A percentile compares a stretch with the other conserved stretches of the same genome.
Conservation (phyloP, 2,329 filamentous ascomycete species). For the Cordyceps cateniannulata region DNA sequence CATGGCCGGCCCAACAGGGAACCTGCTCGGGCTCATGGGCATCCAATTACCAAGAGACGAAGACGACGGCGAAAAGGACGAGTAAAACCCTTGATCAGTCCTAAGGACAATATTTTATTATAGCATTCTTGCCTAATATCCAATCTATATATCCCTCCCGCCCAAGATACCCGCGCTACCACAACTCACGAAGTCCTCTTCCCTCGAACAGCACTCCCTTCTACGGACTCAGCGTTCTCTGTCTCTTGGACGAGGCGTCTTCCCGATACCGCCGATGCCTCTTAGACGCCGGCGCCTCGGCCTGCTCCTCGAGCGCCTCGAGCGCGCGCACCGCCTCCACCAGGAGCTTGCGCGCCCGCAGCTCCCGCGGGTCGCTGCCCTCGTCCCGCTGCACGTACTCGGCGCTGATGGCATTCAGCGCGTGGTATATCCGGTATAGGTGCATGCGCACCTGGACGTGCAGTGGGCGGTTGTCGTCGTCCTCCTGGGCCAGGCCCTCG, state of each 20-base stretch:
- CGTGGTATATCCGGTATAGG: constrained; percentile 54
- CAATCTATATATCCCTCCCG: neutral
- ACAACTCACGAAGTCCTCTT: neutral
- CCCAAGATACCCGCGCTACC: neutral
- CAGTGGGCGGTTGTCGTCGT: constrained; percentile 15
- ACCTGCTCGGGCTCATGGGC: constrained; percentile 81
- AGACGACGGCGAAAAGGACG: constrained; percentile 39
- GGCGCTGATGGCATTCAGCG: constrained; percentile 43
- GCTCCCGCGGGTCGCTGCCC: constrained; percentile 43
- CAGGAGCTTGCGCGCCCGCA: constrained; percentile 46
- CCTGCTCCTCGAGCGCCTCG: constrained; percentile 33
- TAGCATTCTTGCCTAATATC: neutral
- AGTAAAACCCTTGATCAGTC: neutral
- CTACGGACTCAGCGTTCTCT: constrained; percentile 17
- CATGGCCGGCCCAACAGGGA: constrained; percentile 77
- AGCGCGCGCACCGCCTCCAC: constrained; percentile 40
- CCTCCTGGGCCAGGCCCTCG: constrained; percentile 34
- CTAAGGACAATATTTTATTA: neutral
- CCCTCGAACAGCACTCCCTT: neutral
- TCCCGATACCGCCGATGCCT: constrained; percentile 33
- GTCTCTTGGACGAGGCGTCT: constrained; percentile 38
- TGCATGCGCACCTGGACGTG: constrained; percentile 41
- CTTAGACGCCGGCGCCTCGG: constrained; percentile 18
- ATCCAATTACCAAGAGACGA: constrained; percentile 76
- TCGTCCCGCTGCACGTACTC: constrained; percentile 48